A percentile compares a stretch with the other conserved stretches of the same genome.
Evolutionary conservation across 2,329 filamentous ascomycete genomes (phyloP).

Genomic region (Nothophoma quercina): DNA sequence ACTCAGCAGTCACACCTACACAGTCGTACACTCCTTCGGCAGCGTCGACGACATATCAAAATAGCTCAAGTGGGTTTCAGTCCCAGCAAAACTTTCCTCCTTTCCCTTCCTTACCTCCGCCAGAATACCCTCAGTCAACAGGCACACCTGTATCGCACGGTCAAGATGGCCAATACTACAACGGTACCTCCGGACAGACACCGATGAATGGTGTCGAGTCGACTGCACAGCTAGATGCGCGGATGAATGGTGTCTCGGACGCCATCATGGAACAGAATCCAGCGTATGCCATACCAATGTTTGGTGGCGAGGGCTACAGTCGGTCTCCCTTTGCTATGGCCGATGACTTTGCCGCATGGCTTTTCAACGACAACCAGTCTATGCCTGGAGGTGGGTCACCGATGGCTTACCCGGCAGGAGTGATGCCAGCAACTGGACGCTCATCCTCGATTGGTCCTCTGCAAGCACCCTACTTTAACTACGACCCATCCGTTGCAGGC

Average conservation of each 20-base stretch:
- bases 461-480: slow-evolving; percentile 60
- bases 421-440: slow-evolving; percentile 50
- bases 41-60: slow-evolving; percentile 50
- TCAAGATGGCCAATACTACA: slow-evolving; percentile 47
- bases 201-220: slow-evolving; percentile 50
- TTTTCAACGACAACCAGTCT: slow-evolving; percentile 75
- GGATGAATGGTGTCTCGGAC: slow-evolving; percentile 49
- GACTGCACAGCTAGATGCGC: slow-evolving; percentile 45
- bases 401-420: slow-evolving; percentile 45
- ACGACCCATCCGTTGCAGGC: slow-evolving; percentile 58
- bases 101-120: slow-evolving; percentile 67
- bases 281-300: slow-evolving; percentile 79
- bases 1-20: slow-evolving; percentile 50
- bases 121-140: slow-evolving; percentile 56
- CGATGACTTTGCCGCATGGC: slow-evolving; percentile 84
- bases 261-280: slow-evolving; percentile 55
- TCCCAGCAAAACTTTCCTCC: slow-evolving; percentile 68
- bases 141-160: slow-evolving; percentile 48
- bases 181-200: slow-evolving; percentile 44
- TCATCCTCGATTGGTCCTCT: slow-evolving; percentile 51
- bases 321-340: slow-evolving; percentile 88
- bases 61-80: slow-evolving; percentile 58
- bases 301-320: slow-evolving; percentile 82
- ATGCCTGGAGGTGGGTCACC: slow-evolving; percentile 47
- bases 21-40: slow-evolving; percentile 56